These are phyloP conservation scores for Salix exigua DNA, from an alignment of 345 rosid species.

Conservation along the genomic window DNA sequence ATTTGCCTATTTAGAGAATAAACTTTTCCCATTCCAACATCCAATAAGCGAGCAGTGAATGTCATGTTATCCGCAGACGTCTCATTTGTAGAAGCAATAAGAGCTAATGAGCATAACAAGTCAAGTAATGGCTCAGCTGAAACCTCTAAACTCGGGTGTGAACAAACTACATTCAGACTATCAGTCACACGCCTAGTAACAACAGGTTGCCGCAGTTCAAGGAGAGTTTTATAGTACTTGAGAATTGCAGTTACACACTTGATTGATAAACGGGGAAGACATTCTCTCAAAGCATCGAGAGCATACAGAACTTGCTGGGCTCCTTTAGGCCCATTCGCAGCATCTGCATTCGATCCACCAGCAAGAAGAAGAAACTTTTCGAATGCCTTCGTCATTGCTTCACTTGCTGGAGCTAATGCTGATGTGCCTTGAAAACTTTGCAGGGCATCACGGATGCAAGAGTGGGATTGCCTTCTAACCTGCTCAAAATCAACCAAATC, in stretches of 20 bases:
- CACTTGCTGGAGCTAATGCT: constrained; percentile 58
- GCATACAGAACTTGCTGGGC: constrained; percentile 71
- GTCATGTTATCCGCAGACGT: constrained; percentile 69
- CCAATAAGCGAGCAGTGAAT: constrained; percentile 70
- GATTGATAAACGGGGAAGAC: constrained; percentile 65
- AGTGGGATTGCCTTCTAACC: constrained; percentile 75
- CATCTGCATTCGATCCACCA: constrained; percentile 48
- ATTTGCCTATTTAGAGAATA: constrained; percentile 57
- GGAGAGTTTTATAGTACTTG: constrained; percentile 59
- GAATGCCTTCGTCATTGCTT: constrained; percentile 52
- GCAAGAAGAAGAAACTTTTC: constrained; percentile 69
- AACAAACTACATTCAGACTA: constrained; percentile 56
- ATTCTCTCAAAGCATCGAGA: constrained; percentile 68
- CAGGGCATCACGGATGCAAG: constrained; percentile 53
- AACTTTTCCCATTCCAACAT: constrained; percentile 67
- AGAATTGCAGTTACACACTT: constrained; percentile 49
- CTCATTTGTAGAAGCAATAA: constrained; percentile 47
- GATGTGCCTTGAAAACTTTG: constrained; percentile 52
- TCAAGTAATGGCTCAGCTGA: constrained; percentile 67
- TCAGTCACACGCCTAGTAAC: constrained; percentile 73
- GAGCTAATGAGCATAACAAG: constrained; percentile 53
- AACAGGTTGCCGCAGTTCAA: constrained; percentile 55
- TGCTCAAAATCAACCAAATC: constrained; percentile 14
- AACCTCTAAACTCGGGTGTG: constrained; percentile 47
- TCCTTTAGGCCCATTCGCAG: constrained; percentile 52